Evolutionary conservation across 768 basidiomycete species (phyloP).

Genomic region (Lanmaoa pseudosensibilis): DNA sequence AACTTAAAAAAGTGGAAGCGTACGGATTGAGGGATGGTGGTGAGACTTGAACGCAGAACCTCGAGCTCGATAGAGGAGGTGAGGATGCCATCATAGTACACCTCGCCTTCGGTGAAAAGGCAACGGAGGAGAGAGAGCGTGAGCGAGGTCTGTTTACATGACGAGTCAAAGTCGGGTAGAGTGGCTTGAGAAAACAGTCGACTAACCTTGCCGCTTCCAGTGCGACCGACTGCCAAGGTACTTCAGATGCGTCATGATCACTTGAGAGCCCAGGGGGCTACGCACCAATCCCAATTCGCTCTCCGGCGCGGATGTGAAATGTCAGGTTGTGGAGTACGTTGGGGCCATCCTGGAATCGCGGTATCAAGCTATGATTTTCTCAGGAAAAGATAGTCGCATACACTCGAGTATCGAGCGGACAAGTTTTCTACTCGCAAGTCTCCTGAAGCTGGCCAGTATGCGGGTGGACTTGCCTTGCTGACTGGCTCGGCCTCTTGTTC

Average conservation of each 20-base stretch:
- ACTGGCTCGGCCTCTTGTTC: conserved; percentile 51
- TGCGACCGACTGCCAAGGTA: conserved; percentile 5
- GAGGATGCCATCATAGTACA: conserved; percentile 53
- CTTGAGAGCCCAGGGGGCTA: not conserved
- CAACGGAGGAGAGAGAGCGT: conserved; percentile 50
- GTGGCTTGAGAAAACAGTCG: not conserved
- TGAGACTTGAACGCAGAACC: conserved; percentile 54
- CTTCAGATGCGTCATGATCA: not conserved
- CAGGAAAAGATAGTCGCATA: not conserved
- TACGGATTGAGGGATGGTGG: conserved; percentile 51
- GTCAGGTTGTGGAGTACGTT: conserved; percentile 1
- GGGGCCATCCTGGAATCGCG: not conserved
- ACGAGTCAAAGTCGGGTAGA: not conserved
- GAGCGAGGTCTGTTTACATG: conserved; percentile 43
- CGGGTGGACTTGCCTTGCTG: conserved; percentile 48
- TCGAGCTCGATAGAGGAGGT: conserved; percentile 54
- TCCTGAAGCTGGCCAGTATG: conserved; percentile 66
- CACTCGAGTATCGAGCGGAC: conserved; percentile 51
- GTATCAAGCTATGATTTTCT: not conserved
- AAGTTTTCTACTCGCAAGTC: conserved; percentile 53
- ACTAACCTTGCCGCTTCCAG: conserved; percentile 9
- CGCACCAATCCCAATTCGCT: conserved; percentile 10
- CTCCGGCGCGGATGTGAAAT: conserved; percentile 7
- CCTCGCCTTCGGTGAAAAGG: conserved; percentile 49
- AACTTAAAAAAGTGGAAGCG: not conserved